These are phyloP conservation scores for Lathyrus oleraceus DNA, from an alignment of 306 rosid genomes.

Conservation along the genomic window DNA sequence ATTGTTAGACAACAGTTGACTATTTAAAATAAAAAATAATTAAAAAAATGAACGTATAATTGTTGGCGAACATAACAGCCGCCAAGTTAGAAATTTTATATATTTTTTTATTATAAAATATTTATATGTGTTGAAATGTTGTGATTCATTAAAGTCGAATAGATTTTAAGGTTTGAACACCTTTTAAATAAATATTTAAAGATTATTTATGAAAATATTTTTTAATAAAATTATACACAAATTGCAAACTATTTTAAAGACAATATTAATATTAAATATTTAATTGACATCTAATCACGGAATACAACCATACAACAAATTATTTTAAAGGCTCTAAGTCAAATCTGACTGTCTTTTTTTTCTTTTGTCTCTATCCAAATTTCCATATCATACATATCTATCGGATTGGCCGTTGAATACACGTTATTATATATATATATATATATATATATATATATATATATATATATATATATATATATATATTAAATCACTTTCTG, in stretches of 20 bases:
- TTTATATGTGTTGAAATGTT: too few relatives aligned
- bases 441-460: too few relatives aligned
- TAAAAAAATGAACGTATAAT: not conserved
- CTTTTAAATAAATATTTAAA: too few relatives aligned
- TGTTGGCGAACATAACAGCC: not conserved
- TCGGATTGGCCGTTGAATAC: not conserved
- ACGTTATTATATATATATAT: not conserved
- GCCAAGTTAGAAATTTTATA: conserved; percentile 3
- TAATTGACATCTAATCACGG: conserved; percentile 9
- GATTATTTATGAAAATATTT: too few relatives aligned
- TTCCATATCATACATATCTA: not conserved
- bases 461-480: too few relatives aligned
- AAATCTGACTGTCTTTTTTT: not conserved
- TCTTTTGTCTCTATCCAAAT: not conserved
- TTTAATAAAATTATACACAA: too few relatives aligned
- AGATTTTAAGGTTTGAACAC: too few relatives aligned
- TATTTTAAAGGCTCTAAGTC: not conserved
- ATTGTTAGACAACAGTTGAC: conserved; percentile 17
- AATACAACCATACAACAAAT: not conserved
- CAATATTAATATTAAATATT: not conserved
- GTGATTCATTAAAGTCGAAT: too few relatives aligned
- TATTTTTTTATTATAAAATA: too few relatives aligned
- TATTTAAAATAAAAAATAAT: not conserved
- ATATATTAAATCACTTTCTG: too few relatives aligned
- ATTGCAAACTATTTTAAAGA: too few relatives aligned